Evolutionary conservation across 2,329 filamentous ascomycete genomes (phyloP), one percentile per base, ranked within the genome.

Genomic region (Fusarium continuum): DNA sequence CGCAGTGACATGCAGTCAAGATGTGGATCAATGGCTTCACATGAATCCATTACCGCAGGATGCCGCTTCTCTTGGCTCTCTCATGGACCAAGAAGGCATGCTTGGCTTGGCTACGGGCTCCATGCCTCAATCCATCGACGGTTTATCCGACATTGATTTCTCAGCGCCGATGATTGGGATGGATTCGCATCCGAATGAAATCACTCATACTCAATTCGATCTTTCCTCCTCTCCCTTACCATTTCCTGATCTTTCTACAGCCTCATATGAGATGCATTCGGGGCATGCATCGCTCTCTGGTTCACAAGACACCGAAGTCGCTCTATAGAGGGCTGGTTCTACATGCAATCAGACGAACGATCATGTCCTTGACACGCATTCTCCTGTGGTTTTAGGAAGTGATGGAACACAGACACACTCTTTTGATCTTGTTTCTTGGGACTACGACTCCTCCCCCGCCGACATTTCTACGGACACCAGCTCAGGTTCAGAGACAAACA

Each of bases 311-410:
- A 32, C 26, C 16, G 14, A 8, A 25, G 14, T 16, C 39, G 13
- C 54, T 68, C 66, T 65, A 13, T 69, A 69, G 66, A 63, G 55
- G 40, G 49, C 36, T 23, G 20, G 28, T 51, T 36, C 50, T 38
- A 44, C 10, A 13, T 38, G 6, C 29, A 36, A 40, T 17, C 31
- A 55, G 32, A 40, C 43, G 14, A 47, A 41, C 29, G 28, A 55
- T 49, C n/a, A 8, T 32, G 10, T 22, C 23, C 17, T 41, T 39
- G 49, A 32, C 10, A 9, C 46, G 19, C 19, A 17, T 17, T 45
- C 44, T 7, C 13, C 26, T 25, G 45, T 13, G 19, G 10, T 5
- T 25, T 14, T 32, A 38, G 40, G 17, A 32, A 35, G 41, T 10
- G 20, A 41, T 1, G 39, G 53, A 19, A 11, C 17, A 17, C 47